Evolutionary conservation across 305 asterid species (phyloP), one percentile per base, ranked within the genome.

Genomic region (Plantago lanceolata): DNA sequence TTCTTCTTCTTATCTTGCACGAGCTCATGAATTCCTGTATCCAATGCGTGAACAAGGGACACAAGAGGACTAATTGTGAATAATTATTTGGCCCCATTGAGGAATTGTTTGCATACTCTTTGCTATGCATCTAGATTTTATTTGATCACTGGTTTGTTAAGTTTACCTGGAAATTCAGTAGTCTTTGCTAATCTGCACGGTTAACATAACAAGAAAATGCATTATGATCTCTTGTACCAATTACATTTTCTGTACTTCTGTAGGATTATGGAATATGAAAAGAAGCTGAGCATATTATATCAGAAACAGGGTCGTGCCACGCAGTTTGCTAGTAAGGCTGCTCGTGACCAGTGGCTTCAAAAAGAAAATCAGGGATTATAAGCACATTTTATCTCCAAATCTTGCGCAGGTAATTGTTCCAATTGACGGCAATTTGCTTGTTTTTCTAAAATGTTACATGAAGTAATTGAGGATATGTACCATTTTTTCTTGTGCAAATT

Each of bases 241-340:
- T 21, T 55, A 45, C 18, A 17, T 79, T 47, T 47, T 48, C 16
- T 75, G 28, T 24, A 24, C 28, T 24, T 24, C 28, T 24, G 66
- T 72, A 93, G 99, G 79, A 90, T 93, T 69, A 93, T 83, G 95
- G 95, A 90, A 24, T 87, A 97, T 50, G 99, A 93, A 81, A 93
- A 93, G 79, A 88, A 88, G 82, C 99, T 93, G 72, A 93, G 99
- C 85, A 86, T 93, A 75, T 83, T 93, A 65, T 93, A 93, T 77
- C 99, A 93, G 79, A 93, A 93, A 78, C 96, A 90, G 76, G 99
- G 99, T 11, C 99, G 99, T 73, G 97, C 99, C 20, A 84, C 99
- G 57, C 99, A 90, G 78, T 94, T 94, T 79, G 79, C 85, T 47
- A 76, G 71, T 76, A 88, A 88, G 84, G 93, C 94, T 79, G 95